These are phyloP conservation scores for Thymus mandschuricus DNA, from an alignment of 257 asterid genomes.

Conservation along the genomic window DNA sequence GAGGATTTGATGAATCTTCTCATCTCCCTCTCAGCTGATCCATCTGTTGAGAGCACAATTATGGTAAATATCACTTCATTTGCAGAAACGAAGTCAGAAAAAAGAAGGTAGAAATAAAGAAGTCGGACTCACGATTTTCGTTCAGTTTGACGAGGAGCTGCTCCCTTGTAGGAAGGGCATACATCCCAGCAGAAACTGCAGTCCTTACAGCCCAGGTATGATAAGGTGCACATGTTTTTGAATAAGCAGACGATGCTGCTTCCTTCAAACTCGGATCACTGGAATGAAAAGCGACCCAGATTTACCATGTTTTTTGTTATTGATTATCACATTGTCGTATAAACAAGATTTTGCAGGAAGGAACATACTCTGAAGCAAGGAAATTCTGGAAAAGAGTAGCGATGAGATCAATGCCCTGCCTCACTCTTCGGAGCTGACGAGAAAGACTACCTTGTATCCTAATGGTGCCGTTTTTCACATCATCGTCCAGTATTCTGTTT, in stretches of 20 bases:
- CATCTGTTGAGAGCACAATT: constrained; percentile 41
- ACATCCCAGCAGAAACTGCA: constrained; percentile 90
- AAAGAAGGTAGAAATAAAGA: background rate
- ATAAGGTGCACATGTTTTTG: constrained; percentile 76
- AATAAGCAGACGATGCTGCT: constrained; percentile 76
- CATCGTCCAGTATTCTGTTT: constrained; percentile 55
- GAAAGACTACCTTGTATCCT: constrained; percentile 71
- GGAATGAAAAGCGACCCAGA: constrained; percentile 3
- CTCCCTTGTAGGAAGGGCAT: constrained; percentile 79
- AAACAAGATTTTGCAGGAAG: background rate
- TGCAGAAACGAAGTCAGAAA: background rate
- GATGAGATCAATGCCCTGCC: constrained; percentile 92
- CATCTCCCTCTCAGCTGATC: constrained; percentile 77
- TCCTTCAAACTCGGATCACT: constrained; percentile 66
- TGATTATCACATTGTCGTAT: background rate
- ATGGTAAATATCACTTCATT: background rate
- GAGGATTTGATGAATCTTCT: constrained; percentile 68
- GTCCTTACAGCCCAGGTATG: constrained; percentile 90
- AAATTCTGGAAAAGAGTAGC: constrained; percentile 76
- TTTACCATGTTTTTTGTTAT: background rate
- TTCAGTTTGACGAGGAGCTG: constrained; percentile 70
- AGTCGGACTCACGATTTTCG: constrained; percentile 62
- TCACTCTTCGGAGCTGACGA: constrained; percentile 76
- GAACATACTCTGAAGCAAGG: constrained; percentile 62
- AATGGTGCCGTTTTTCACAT: constrained; percentile 54